phyloP scores from a whole-genome alignment of 345 rosid species.

The Reutealis trisperma region DNA sequence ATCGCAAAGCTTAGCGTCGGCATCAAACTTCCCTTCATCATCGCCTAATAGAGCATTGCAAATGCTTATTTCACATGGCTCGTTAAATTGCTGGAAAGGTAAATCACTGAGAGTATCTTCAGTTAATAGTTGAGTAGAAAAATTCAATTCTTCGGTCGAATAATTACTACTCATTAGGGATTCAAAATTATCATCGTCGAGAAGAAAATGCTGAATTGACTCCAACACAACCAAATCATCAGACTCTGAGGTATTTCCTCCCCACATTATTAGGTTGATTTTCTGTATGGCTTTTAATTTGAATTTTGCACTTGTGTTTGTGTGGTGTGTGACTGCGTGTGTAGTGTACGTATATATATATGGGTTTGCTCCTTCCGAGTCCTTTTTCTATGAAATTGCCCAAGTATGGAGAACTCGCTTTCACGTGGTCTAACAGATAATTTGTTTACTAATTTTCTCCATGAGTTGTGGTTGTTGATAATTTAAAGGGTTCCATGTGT shows the following conservation, averaged over 20 bases:
- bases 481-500: background rate
- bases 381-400: background rate
- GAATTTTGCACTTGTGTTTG: background rate
- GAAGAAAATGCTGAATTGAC: background rate
- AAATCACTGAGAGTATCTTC: no score
- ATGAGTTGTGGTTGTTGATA: background rate
- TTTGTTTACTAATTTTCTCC: no score
- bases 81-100: background rate
- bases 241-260: background rate
- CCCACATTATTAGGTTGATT: background rate
- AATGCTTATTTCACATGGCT: background rate
- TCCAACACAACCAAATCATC: conserved; percentile 2
- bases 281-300: background rate
- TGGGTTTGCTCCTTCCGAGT: no score
- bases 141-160: background rate
- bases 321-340: no score
- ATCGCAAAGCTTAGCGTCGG: background rate
- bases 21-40: background rate
- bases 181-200: background rate
- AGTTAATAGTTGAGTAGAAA: background rate
- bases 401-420: background rate
- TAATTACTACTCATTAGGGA: background rate
- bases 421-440: background rate
- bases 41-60: background rate
- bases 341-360: no score